Percentiles rank a stretch among this genome's conserved stretches.
Evolutionary conservation across 371 early-diverging fungal species (phyloP).

Genomic region (Lichtheimia ornata): DNA sequence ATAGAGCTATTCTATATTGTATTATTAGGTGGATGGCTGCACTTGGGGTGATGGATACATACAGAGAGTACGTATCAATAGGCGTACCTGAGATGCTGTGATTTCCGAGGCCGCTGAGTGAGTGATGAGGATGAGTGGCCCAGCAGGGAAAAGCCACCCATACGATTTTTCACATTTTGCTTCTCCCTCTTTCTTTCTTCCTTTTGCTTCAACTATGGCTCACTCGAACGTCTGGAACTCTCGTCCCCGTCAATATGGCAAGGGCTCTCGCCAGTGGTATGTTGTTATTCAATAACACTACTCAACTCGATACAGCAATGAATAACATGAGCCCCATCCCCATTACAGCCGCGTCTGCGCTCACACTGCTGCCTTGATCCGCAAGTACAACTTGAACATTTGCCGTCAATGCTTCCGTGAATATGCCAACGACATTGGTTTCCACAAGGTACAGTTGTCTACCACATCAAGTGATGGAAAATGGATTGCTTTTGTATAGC

Average conservation of each 20-base stretch:
- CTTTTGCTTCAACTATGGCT: slow-evolving; percentile 72
- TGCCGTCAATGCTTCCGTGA: slow-evolving; percentile 99
- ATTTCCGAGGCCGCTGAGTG: too few relatives aligned
- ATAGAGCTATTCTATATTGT: too few relatives aligned
- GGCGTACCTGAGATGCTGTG: too few relatives aligned
- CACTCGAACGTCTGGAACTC: slow-evolving; percentile 97
- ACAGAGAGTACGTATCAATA: too few relatives aligned
- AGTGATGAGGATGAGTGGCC: too few relatives aligned
- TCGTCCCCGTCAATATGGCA: slow-evolving; percentile 95
- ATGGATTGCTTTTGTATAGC: background rate
- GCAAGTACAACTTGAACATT: slow-evolving; percentile 98
- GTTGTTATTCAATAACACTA: background rate
- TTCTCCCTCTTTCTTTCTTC: slow-evolving; percentile 11
- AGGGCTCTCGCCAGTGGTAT: slow-evolving; percentile 98
- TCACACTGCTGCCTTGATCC: slow-evolving; percentile 99
- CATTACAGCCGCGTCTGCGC: slow-evolving; percentile 91
- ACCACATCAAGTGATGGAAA: background rate
- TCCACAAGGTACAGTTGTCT: slow-evolving; percentile 72
- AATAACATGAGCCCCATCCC: too few relatives aligned
- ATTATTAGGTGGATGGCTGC: too few relatives aligned
- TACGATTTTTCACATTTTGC: background rate
- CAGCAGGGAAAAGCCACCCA: slow-evolving; percentile 1
- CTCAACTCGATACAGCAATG: background rate
- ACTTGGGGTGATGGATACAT: too few relatives aligned
- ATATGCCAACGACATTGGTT: slow-evolving; percentile 98